Evolutionary conservation across 805 yeast genomes (phyloP).

Genomic region (Cyberlindnera amylophila): DNA sequence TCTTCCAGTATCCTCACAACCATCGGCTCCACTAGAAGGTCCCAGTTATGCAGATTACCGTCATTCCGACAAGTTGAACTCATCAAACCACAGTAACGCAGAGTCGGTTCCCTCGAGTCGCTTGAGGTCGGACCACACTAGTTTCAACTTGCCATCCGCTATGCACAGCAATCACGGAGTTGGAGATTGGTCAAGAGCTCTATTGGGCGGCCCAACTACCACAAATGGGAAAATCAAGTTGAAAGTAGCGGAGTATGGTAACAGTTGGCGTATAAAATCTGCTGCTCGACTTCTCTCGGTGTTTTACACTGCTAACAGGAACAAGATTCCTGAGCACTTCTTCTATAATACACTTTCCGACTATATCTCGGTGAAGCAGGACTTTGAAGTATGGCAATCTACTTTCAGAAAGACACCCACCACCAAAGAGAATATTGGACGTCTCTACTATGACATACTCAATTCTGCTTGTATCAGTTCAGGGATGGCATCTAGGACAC

Average conservation of each 20-base stretch:
- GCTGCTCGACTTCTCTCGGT: constrained; percentile 58
- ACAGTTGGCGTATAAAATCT: constrained; percentile 76
- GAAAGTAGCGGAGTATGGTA: constrained; percentile 58
- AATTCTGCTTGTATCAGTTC: constrained; percentile 11
- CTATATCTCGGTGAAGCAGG: constrained; percentile 68
- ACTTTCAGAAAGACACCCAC: constrained; percentile 26
- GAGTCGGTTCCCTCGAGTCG: background rate
- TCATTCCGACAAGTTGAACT: constrained; percentile 7
- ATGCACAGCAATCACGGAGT: background rate
- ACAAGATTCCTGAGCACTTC: constrained; percentile 20
- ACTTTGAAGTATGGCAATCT: constrained; percentile 80
- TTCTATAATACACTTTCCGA: constrained; percentile 85
- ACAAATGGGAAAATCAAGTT: constrained; percentile 30
- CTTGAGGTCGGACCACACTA: background rate
- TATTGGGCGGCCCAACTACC: background rate
- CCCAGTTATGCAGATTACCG: constrained; percentile 8
- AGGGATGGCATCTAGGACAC: constrained; percentile 6
- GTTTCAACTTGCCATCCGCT: background rate
- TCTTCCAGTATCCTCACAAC: background rate
- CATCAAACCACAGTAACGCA: background rate
- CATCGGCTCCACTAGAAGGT: background rate
- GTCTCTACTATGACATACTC: constrained; percentile 15
- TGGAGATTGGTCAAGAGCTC: constrained; percentile 3
- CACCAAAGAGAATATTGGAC: background rate
- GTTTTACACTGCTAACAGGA: constrained; percentile 51